Evolutionary conservation across 2,329 filamentous ascomycete genomes (phyloP).

Genomic region (Fusarium veterinarium): DNA sequence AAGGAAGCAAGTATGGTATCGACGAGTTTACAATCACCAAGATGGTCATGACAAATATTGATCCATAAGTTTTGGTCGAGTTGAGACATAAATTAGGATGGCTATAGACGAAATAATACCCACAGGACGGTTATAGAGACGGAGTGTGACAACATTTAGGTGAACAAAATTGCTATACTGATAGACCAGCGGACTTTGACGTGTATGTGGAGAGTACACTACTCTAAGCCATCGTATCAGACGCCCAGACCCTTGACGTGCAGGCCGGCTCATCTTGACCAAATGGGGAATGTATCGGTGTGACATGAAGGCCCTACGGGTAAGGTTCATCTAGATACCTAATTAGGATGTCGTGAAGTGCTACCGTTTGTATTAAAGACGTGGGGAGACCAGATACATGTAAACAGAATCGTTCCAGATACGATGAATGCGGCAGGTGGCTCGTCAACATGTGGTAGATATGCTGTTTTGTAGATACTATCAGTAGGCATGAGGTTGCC

Average conservation of each 20-base stretch:
- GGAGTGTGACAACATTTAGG: background rate
- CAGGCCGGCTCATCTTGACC: background rate
- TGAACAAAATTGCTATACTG: background rate
- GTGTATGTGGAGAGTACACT: background rate
- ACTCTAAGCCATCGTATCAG: background rate
- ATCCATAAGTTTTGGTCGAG: slow-evolving; percentile 21
- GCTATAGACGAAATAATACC: slow-evolving; percentile 38
- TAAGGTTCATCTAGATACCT: background rate
- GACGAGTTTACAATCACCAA: slow-evolving; percentile 78
- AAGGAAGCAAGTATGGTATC: slow-evolving; percentile 78
- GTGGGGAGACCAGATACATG: too few relatives aligned
- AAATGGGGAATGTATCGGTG: slow-evolving; percentile 1
- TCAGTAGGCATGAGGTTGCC: background rate
- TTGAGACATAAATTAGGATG: slow-evolving; percentile 4
- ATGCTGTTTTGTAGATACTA: background rate
- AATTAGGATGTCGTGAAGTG: background rate
- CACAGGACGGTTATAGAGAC: background rate
- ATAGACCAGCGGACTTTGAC: background rate
- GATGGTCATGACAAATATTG: slow-evolving; percentile 55
- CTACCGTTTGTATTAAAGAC: background rate
- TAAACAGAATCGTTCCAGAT: background rate
- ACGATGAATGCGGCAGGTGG: background rate
- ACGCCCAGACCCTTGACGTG: background rate
- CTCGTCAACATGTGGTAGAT: background rate
- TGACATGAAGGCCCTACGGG: background rate